These are phyloP conservation scores for Pseudomonodictys pantanalensis DNA, from an alignment of 495 filamentous ascomycete species.

Conservation along the genomic window DNA sequence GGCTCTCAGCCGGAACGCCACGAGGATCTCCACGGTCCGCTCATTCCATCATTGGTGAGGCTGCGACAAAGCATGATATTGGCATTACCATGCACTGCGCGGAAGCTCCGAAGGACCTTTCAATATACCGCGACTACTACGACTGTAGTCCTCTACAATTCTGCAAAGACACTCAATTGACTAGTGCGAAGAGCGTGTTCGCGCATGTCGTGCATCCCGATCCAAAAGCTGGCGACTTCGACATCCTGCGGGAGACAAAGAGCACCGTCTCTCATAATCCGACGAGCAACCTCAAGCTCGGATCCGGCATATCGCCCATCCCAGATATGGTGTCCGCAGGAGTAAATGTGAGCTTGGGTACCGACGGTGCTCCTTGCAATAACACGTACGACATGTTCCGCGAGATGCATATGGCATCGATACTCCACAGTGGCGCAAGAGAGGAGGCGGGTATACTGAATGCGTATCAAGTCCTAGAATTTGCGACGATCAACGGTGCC, in stretches of 20 bases:
- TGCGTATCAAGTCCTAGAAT: constrained; percentile 14
- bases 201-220: constrained; percentile 39
- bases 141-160: constrained; percentile 8
- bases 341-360: constrained; percentile 16
- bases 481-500: constrained; percentile 23
- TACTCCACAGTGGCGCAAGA: constrained; percentile 2
- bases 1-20: constrained; percentile 12
- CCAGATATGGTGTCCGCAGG: constrained; percentile 9
- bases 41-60: constrained; percentile 3
- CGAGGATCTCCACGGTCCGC: constrained; percentile 8
- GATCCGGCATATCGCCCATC: constrained; percentile 9
- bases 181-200: constrained; percentile 2
- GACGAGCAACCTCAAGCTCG: constrained; percentile 17
- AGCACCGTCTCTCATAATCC: constrained; percentile 26
- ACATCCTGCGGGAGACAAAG: constrained; percentile 12
- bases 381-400: constrained; percentile 25
- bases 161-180: constrained; percentile 1
- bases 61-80: not conserved
- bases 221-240: constrained; percentile 15
- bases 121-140: constrained; percentile 13
- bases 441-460: not conserved
- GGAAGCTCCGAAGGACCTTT: constrained; percentile 12
- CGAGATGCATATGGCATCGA: constrained; percentile 20
- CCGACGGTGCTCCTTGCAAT: constrained; percentile 21
- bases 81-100: constrained; percentile 22